These are phyloP conservation scores for Sporothrix euskadiensis DNA, from an alignment of 2,329 filamentous ascomycete genomes.

Conservation along the genomic window DNA sequence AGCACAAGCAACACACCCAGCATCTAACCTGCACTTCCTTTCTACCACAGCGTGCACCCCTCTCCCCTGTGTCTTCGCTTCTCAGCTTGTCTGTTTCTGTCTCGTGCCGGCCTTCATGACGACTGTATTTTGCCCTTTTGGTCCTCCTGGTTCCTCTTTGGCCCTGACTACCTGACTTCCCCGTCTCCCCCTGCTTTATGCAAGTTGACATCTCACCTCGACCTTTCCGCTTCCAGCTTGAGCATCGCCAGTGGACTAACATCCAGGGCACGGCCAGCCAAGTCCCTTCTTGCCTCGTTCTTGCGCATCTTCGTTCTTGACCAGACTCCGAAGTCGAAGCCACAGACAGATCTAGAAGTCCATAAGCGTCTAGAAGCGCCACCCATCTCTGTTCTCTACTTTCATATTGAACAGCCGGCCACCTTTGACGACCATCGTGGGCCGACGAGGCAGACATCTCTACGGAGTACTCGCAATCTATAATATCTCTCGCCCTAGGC, in stretches of 20 bases:
- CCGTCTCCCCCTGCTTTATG: constrained; percentile 7
- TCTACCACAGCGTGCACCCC: neutral
- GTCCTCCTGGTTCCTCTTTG: neutral
- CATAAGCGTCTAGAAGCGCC: neutral
- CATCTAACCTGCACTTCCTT: neutral
- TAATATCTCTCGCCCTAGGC: neutral
- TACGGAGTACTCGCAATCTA: neutral
- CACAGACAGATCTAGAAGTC: neutral
- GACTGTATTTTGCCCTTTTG: constrained; percentile 3
- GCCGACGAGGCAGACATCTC: neutral
- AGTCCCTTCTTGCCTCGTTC: neutral
- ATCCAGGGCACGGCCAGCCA: constrained; percentile 2
- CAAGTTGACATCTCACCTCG: neutral
- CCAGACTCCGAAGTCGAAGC: neutral
- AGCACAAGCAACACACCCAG: neutral
- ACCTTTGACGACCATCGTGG: neutral
- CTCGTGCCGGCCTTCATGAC: neutral
- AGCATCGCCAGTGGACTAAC: constrained; percentile 13
- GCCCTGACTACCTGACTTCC: neutral
- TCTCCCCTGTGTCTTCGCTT: constrained; percentile 6
- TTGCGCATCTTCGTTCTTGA: neutral
- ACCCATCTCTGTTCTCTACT: neutral
- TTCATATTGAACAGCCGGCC: neutral
- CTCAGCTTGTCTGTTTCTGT: neutral
- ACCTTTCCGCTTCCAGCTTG: constrained; percentile 14